phyloP scores from a whole-genome alignment of 2,329 filamentous ascomycete species.

The Microdochium paspali region DNA sequence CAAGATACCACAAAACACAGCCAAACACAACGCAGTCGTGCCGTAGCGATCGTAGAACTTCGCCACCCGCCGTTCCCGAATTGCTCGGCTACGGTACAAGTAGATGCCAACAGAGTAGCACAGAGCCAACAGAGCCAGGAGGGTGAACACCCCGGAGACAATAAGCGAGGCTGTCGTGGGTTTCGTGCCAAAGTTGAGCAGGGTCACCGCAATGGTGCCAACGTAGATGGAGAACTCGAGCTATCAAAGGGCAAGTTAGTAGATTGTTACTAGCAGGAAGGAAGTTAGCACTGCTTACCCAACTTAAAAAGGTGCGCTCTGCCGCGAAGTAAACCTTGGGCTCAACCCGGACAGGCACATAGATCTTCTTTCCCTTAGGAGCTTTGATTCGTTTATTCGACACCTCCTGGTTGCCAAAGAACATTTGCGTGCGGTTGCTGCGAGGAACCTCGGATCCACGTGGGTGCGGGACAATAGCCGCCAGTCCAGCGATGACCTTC shows the following conservation, averaged over 20 bases:
- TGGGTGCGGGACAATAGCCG: constrained; percentile 45
- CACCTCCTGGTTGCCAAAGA: constrained; percentile 46
- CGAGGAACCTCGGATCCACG: constrained; percentile 46
- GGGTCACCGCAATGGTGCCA: constrained; percentile 72
- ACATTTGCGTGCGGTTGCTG: constrained; percentile 40
- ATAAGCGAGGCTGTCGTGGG: constrained; percentile 51
- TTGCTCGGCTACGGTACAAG: constrained; percentile 78
- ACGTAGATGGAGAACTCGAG: constrained; percentile 96
- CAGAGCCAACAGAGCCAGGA: constrained; percentile 70
- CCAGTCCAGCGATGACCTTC: constrained; percentile 32
- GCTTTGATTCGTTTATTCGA: constrained; percentile 57
- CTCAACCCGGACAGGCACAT: constrained; percentile 91
- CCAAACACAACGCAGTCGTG: constrained; percentile 64
- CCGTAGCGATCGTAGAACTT: constrained; percentile 88
- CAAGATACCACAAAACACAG: constrained; percentile 63
- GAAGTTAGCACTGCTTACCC: constrained; percentile 46
- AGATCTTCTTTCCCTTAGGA: constrained; percentile 80
- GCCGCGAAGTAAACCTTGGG: constrained; percentile 97
- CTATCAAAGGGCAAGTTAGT: constrained; percentile 28
- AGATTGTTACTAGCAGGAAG: background rate
- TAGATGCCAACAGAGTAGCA: constrained; percentile 79
- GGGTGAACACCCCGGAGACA: constrained; percentile 69
- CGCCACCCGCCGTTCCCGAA: constrained; percentile 73
- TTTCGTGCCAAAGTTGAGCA: constrained; percentile 69
- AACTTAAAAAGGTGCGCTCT: constrained; percentile 90